Base-by-base conservation (phyloP, 1,139 yeast genomes). In the Taphrina populina region DNA sequence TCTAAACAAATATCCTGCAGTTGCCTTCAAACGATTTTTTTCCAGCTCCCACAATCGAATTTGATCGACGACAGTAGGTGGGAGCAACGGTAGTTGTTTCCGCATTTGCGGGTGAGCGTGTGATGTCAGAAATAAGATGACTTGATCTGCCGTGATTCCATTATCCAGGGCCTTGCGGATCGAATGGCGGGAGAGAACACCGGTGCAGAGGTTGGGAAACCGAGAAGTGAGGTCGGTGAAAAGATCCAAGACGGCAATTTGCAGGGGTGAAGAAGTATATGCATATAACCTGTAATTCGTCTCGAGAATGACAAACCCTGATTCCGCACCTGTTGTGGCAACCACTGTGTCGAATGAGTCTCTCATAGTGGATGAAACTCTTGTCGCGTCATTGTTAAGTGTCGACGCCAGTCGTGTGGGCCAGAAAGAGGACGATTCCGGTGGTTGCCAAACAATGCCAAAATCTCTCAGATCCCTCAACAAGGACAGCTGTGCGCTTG, bases 71-170 rank as follows among this genome's bases (percentile, higher is more conserved):
- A 92, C 95, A 0, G 96, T 94, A 0, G 97, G 96, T 2, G 97
- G 98, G 10, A 92, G 71, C 15, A 88, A 75, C 3, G 71, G 70
- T 19, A 63, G 65, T 20, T 63, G 56, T 46, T 51, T 39, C 23
- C 82, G 74, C 95, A 90, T 86, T 67, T 88, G 96, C 1, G 95
- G 87, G 70, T 92, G 97, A 0, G 97, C 96, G 71, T 92, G 96
- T 0, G 92, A 80, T 62, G 88, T 90, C 54, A 92, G 72, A 66
- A 90, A 92, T 61, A 88, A 81, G 62, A 94, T 84, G 63, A 92
- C 86, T 69, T 92, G 99, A 46, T 88, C 96, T 0, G 98, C 94
- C 0, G 96, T 86, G 63, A 92, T 92, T 26, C 99, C 99, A 64
- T 86, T 88, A 51, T 76, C 70, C 35, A 92, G 71, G 0, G 98